A percentile compares a stretch with the other conserved stretches of the same genome.
phyloP scores from a whole-genome alignment of 2,329 filamentous ascomycete genomes.

The Calonectria hawksworthii region DNA sequence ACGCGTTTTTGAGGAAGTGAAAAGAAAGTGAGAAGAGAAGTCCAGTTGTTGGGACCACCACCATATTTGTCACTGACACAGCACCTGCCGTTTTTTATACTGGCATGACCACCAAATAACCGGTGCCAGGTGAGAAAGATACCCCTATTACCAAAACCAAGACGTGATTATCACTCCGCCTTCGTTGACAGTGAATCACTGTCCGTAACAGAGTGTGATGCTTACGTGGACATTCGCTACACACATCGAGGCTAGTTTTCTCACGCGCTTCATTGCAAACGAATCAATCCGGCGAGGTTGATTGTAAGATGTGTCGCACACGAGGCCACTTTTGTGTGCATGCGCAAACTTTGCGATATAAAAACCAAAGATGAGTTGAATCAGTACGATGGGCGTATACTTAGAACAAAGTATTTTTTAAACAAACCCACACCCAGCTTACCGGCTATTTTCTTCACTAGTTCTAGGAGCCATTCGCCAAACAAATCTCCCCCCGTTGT shows the following conservation, averaged over 20 bases:
- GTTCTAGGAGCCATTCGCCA: constrained; percentile 9
- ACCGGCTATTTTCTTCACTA: neutral
- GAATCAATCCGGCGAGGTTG: neutral
- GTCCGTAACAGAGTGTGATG: neutral
- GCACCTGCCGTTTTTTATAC: constrained; percentile 5
- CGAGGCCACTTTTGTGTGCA: neutral
- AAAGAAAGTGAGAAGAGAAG: neutral
- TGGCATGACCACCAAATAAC: neutral
- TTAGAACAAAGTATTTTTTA: neutral
- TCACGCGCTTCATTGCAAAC: neutral
- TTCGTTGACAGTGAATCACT: constrained; percentile 17
- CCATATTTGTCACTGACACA: neutral
- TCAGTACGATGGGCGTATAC: neutral
- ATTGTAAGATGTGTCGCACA: neutral
- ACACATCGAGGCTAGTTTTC: neutral
- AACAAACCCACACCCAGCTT: neutral
- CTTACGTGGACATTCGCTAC: constrained; percentile 19
- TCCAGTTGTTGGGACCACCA: neutral
- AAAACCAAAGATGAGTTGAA: neutral
- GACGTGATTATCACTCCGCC: neutral
- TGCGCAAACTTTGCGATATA: neutral
- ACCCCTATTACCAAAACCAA: neutral
- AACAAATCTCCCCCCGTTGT: neutral
- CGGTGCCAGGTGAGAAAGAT: neutral
- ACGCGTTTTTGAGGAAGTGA: neutral